Evolutionary conservation across 1,139 yeast species (phyloP).

Genomic region (Kurtzmaniella quercitrusa): DNA sequence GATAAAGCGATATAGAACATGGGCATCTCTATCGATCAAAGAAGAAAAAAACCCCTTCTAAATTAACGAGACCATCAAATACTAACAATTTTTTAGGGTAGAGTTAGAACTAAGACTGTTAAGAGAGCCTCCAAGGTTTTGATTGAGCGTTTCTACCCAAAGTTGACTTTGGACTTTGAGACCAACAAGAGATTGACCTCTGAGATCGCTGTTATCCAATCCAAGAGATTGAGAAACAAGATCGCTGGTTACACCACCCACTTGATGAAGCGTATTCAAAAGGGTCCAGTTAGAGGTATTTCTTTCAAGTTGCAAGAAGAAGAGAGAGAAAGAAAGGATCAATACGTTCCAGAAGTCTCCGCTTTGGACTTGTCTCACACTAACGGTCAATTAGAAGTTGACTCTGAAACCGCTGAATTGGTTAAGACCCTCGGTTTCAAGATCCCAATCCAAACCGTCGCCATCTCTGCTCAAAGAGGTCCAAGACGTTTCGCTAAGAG

Average conservation of each 20-base stretch:
- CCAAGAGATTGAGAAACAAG: conserved; percentile 99
- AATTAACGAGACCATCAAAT: too few species aligned
- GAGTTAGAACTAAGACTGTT: conserved; percentile 99
- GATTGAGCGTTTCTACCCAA: conserved; percentile 99
- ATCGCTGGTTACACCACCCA: conserved; percentile 99
- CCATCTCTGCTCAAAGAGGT: conserved; percentile 90
- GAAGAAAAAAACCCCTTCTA: too few species aligned
- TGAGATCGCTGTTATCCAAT: conserved; percentile 98
- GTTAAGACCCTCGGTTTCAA: conserved; percentile 95
- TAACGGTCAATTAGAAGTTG: conserved; percentile 96
- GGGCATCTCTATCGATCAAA: too few species aligned
- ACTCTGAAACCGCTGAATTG: conserved; percentile 95
- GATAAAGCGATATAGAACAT: too few species aligned
- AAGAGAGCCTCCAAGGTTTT: conserved; percentile 99
- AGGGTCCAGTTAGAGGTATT: conserved; percentile 99
- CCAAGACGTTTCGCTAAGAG: conserved; percentile 96
- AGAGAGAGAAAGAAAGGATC: conserved; percentile 99
- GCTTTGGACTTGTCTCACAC: conserved; percentile 98
- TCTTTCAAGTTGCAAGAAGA: conserved; percentile 99
- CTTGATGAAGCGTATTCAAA: conserved; percentile 99
- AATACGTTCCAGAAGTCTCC: conserved; percentile 99
- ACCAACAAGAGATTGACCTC: conserved; percentile 99
- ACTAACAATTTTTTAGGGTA: conserved; percentile 63
- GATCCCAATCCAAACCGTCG: conserved; percentile 86
- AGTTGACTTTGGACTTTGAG: conserved; percentile 99